phyloP scores from a whole-genome alignment of 768 basidiomycete genomes.

The Boletus insuetus region DNA sequence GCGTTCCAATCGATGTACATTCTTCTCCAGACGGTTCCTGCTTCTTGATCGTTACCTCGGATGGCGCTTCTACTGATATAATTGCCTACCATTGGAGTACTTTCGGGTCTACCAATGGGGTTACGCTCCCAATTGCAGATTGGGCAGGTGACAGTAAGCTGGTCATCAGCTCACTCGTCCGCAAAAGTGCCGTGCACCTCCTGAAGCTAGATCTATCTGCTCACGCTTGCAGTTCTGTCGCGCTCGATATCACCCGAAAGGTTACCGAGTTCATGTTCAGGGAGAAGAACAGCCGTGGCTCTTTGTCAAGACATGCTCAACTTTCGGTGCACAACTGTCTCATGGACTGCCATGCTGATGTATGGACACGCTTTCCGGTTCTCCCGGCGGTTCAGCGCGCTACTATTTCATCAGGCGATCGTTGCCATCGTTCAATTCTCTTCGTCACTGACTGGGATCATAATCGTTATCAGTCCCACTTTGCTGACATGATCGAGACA shows the following conservation, averaged over 20 bases:
- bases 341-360: slow-evolving; percentile 52
- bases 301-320: slow-evolving; percentile 15
- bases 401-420: slow-evolving; percentile 36
- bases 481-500: slow-evolving; percentile 39
- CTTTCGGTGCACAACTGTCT: slow-evolving; percentile 45
- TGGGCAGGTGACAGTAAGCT: slow-evolving; percentile 24
- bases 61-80: slow-evolving; percentile 20
- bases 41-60: slow-evolving; percentile 35
- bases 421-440: slow-evolving; percentile 34
- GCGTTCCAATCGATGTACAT: slow-evolving; percentile 33
- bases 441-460: slow-evolving; percentile 43
- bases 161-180: slow-evolving; percentile 45
- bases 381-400: slow-evolving; percentile 47
- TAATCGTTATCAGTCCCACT: slow-evolving; percentile 39
- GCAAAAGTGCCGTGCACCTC: slow-evolving; percentile 41
- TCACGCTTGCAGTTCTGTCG: slow-evolving; percentile 41
- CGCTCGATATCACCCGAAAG: slow-evolving; percentile 53
- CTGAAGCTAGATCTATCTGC: slow-evolving; percentile 37
- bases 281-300: slow-evolving; percentile 34
- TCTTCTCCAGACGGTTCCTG: slow-evolving; percentile 59
- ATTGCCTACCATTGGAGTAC: slow-evolving; percentile 55
- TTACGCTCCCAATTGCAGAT: slow-evolving; percentile 34
- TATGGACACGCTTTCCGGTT: slow-evolving; percentile 62
- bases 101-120: slow-evolving; percentile 52
- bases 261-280: slow-evolving; percentile 58